These are phyloP conservation scores for Alternaria alternata DNA, from an alignment of 2,329 filamentous ascomycete species.

Conservation along the genomic window DNA sequence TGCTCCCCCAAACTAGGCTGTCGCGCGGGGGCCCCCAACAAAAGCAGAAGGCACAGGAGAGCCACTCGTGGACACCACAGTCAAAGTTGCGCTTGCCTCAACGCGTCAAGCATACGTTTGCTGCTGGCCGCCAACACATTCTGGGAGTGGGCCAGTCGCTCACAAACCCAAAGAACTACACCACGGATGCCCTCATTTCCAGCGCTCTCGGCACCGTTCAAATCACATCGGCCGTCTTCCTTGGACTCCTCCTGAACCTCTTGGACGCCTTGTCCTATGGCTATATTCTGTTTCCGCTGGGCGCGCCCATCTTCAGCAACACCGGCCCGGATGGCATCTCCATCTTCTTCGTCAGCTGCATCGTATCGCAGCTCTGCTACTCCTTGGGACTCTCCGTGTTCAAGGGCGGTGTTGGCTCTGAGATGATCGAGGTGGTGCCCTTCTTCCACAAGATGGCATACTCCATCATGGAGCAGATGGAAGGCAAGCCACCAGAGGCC, in stretches of 20 bases:
- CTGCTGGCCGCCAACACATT: slow-evolving; percentile 31
- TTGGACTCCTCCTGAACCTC: slow-evolving; percentile 90
- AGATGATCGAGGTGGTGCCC: slow-evolving; percentile 97
- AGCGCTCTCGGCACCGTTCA: slow-evolving; percentile 71
- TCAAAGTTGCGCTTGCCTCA: slow-evolving; percentile 31
- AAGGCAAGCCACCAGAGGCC: slow-evolving; percentile 80
- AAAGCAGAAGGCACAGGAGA: slow-evolving; percentile 21
- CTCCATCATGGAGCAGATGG: slow-evolving; percentile 80
- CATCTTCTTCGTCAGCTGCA: slow-evolving; percentile 98
- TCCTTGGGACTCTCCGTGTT: slow-evolving; percentile 87
- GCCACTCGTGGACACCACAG: slow-evolving; percentile 24
- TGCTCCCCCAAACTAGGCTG: slow-evolving; percentile 48
- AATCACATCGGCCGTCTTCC: slow-evolving; percentile 83
- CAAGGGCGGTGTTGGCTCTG: slow-evolving; percentile 88
- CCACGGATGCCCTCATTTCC: slow-evolving; percentile 70
- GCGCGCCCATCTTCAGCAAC: slow-evolving; percentile 82
- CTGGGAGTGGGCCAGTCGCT: slow-evolving; percentile 44
- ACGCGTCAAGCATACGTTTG: slow-evolving; percentile 30
- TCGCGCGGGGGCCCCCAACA: slow-evolving; percentile 32
- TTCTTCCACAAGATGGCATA: slow-evolving; percentile 99
- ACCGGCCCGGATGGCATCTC: slow-evolving; percentile 94
- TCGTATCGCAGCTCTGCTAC: slow-evolving; percentile 90
- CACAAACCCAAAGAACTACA: slow-evolving; percentile 74
- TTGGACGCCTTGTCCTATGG: slow-evolving; percentile 95
- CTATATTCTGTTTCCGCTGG: slow-evolving; percentile 87